Base-by-base conservation (phyloP, 495 filamentous ascomycete genomes). In the Neurospora intermedia region DNA sequence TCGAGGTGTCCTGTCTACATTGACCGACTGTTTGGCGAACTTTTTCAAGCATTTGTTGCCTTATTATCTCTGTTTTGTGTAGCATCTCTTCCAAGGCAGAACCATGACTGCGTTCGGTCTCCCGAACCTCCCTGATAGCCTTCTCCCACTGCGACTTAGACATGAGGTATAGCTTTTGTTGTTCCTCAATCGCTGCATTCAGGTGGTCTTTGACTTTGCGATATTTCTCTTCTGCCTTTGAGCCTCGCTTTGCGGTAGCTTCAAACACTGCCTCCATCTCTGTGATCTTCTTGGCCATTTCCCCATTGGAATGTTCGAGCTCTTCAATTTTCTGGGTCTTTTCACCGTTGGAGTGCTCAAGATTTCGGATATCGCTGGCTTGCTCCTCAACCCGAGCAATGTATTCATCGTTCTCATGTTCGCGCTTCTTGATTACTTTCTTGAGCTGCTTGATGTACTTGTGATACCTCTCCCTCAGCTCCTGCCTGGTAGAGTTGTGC, bases 141-240 rank as follows among this genome's bases (percentile, higher is more conserved):
- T 79, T 73, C 4, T 78, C 70, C 40, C 77, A 83, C 11, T 72
- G 78, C 15, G 77, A 71, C 48, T 77, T 81, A 35, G 75, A 78
- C 35, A 76, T 75, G 43, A 62, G 69, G 71, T 81, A 84, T 1
- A 84, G 74, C 20, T 71, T 69, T 71, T 84, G 84, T 40, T 84
- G 83, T 62, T 85, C 83, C 7, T 77, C 73, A 8, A 83, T 80
- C 4, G 81, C 81, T 27, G 77, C 72, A 72, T 83, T 83, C 9
- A 83, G 70, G 2, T 79, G 76, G 4, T 72, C 48, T 43, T 76
- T 82, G 69, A 77, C 80, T 7, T 74, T 72, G 18, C 75, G 72
- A 59, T 81, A 72, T 59, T 79, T 84, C 0, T 77, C 78, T 73
- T 81, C 76, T 2, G 83, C 41, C 38, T 72, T 77, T 27, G 75